Conservation (phyloP, 116 monocot genomes). For the Trichopus zeylanicus region DNA sequence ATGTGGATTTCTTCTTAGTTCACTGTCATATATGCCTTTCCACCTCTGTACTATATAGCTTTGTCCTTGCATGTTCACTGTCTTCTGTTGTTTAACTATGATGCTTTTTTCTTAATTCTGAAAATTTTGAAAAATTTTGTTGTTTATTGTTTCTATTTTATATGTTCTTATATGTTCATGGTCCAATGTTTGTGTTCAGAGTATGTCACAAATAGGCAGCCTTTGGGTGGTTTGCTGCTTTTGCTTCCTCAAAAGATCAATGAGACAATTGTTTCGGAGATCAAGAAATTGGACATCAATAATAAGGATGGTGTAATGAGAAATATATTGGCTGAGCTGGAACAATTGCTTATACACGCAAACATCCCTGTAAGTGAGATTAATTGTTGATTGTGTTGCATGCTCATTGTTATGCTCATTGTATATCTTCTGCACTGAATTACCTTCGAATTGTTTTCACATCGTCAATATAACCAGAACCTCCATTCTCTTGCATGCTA, state of each 20-base stretch:
- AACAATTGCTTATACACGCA: constrained; percentile 63
- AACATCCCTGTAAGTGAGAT: constrained; percentile 63
- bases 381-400: background rate
- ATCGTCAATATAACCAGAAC: too few relatives aligned
- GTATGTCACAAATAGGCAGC: constrained; percentile 56
- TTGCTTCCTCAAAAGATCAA: constrained; percentile 64
- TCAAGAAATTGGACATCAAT: constrained; percentile 7
- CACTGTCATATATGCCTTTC: too few relatives aligned
- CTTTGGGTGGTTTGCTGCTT: constrained; percentile 81
- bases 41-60: too few relatives aligned
- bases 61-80: background rate
- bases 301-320: constrained; percentile 15
- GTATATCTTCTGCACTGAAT: too few relatives aligned
- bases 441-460: background rate
- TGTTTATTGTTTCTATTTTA: background rate
- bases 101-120: background rate
- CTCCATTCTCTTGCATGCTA: too few relatives aligned
- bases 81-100: background rate
- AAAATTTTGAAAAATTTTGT: background rate
- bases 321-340: constrained; percentile 55
- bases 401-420: background rate
- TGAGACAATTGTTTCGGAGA: constrained; percentile 18
- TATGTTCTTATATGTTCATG: background rate
- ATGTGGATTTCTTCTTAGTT: too few relatives aligned
- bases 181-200: constrained; percentile 31